Conservation (phyloP, 371 early-diverging fungal genomes). For the Zancudomyces culisetae region DNA sequence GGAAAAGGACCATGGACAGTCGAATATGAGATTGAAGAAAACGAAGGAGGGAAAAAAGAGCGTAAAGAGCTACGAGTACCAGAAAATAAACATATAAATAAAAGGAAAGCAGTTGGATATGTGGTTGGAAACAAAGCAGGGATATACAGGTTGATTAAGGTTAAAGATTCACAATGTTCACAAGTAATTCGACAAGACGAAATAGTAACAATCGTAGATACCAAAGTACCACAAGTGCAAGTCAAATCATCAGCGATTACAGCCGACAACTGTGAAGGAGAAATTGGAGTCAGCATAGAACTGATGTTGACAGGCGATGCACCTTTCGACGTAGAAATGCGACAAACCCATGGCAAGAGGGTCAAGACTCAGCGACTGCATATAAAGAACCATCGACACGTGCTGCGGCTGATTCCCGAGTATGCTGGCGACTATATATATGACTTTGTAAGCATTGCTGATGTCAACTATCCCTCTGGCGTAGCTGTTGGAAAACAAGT, state of each 20-base stretch:
- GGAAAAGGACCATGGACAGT: conserved; percentile 22
- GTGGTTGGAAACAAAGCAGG: conserved; percentile 13
- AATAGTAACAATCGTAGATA: conserved; percentile 9
- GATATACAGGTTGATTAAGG: conserved; percentile 9
- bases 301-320: conserved; percentile 17
- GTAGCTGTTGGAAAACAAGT: conserved; percentile 5
- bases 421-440: conserved; percentile 18
- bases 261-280: conserved; percentile 21
- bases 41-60: conserved; percentile 4
- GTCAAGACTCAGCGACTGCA: conserved; percentile 12
- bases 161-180: conserved; percentile 13
- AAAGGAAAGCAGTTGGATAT: not conserved
- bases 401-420: conserved; percentile 13
- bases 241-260: conserved; percentile 13
- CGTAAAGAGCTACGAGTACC: conserved; percentile 2
- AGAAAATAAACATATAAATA: too few relatives aligned
- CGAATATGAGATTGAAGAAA: conserved; percentile 8
- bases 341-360: conserved; percentile 12
- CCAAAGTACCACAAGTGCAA: conserved; percentile 8
- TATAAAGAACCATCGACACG: conserved; percentile 13
- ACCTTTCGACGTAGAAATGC: conserved; percentile 18
- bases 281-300: conserved; percentile 18
- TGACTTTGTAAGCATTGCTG: conserved; percentile 20
- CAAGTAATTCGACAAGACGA: conserved; percentile 1
- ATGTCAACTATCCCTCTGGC: conserved; percentile 23